Base-by-base conservation (phyloP, 2,329 filamentous ascomycete species). In the Chalaropsis thielavioides region DNA sequence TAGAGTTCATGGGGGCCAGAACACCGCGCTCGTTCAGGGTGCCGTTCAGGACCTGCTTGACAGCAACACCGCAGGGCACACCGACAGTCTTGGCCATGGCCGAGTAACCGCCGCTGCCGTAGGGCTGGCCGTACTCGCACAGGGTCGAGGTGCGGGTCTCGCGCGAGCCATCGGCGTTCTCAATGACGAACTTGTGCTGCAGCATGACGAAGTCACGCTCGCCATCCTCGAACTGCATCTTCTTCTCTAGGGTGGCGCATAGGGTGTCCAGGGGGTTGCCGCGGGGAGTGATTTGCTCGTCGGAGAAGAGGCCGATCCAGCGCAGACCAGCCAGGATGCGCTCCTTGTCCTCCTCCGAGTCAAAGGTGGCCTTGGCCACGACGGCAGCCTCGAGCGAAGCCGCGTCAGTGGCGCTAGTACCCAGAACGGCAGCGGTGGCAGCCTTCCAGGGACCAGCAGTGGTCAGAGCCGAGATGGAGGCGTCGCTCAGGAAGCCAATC, bases 221-320 rank as follows among this genome's bases (percentile, higher is more conserved):
- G 68, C 82, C 87, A 71, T 87, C 80, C 72, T 83, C 87, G 75
- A 87, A 96, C 76, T 89, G 83, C 89, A 95, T 95, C 84, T 95
- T 95, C 80, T 89, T 78, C 80, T 95, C 90, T 38, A 96, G 83
- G 2, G 85, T 88, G 40, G 89, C 90, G 78, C 91, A 96, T 46
- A 96, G 84, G n/a, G 89, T 92, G 75, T 96, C 92, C 27, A 96
- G 82, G 3, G 90, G 88, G 78, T 89, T 96, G 64, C 85, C 87
- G 65, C 84, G 80, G 35, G 89, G 86, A 5, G 77, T 87, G 72
- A 87, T 90, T 73, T 83, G 77, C 72, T 83, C 81, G 69, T 85
- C 81, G 54, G 83, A 87, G 77, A 90, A 87, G 68, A 85, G 73
- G 38, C 81, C 82, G 69, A 88, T 69, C 89, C 89, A 94, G 69